Percentiles rank a stretch among this genome's conserved stretches.
These are phyloP conservation scores for Myriosclerotinia duriaeana DNA, from an alignment of 2,329 filamentous ascomycete species.

Conservation along the genomic window DNA sequence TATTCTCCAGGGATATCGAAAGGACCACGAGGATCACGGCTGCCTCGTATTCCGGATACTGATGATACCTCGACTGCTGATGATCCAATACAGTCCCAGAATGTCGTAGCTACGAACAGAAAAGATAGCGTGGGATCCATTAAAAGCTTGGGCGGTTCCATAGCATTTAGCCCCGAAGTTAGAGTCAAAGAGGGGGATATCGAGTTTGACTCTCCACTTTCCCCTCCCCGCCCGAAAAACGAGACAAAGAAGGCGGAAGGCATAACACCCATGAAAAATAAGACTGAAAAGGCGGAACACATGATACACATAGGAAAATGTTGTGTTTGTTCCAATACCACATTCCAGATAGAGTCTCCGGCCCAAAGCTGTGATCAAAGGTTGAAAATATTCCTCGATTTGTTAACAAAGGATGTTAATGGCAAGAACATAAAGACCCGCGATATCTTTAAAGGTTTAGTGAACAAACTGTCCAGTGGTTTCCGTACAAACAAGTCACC, in stretches of 20 bases:
- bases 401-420: constrained; percentile 3
- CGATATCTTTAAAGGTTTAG: background rate
- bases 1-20: background rate
- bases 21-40: background rate
- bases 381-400: background rate
- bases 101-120: no score
- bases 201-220: no score
- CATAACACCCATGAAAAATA: background rate
- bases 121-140: background rate
- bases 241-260: background rate
- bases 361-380: background rate
- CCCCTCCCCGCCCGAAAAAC: background rate
- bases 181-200: background rate
- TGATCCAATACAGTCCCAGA: background rate
- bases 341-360: constrained; percentile 1
- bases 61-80: background rate
- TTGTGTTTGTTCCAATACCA: background rate
- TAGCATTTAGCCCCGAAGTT: background rate
- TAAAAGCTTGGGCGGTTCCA: no score
- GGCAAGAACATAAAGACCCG: no score
- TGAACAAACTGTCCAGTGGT: background rate
- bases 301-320: background rate
- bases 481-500: background rate
- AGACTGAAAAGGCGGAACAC: background rate
- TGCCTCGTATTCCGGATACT: background rate